Percentiles rank a stretch among this genome's conserved stretches.
Evolutionary conservation across 768 basidiomycete genomes (phyloP).

Genomic region (Tricholoma saponaceum): DNA sequence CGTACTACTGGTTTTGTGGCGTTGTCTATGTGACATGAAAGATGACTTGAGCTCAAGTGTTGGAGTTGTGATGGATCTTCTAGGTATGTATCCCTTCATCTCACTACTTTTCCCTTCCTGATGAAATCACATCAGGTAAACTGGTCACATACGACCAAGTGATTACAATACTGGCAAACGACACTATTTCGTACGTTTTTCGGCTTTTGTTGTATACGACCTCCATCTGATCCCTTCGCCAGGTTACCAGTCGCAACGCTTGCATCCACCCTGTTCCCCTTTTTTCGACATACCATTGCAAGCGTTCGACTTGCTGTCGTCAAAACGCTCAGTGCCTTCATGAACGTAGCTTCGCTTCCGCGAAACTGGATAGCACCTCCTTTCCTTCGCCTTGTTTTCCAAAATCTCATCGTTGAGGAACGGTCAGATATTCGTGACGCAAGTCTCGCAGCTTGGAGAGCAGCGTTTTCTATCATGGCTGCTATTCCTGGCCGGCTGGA

Average conservation of each 20-base stretch:
- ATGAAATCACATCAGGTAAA: constrained; percentile 52
- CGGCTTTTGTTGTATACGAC: background rate
- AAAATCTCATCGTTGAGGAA: constrained; percentile 92
- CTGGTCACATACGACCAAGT: constrained; percentile 77
- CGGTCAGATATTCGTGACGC: constrained; percentile 75
- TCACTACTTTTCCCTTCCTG: background rate
- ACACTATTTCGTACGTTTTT: constrained; percentile 63
- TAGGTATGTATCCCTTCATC: constrained; percentile 50
- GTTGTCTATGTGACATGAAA: constrained; percentile 86
- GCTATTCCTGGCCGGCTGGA: constrained; percentile 45
- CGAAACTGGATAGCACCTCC: constrained; percentile 76
- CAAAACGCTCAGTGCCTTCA: constrained; percentile 83
- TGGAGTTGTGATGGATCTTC: constrained; percentile 93
- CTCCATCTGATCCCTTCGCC: background rate
- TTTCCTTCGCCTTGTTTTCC: constrained; percentile 83
- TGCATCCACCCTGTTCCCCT: constrained; percentile 87
- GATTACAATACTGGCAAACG: constrained; percentile 68
- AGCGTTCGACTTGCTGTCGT: constrained; percentile 92
- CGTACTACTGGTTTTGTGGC: constrained; percentile 86
- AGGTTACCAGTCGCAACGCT: constrained; percentile 81
- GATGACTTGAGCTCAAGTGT: constrained; percentile 97
- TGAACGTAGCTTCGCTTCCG: constrained; percentile 69
- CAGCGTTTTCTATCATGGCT: constrained; percentile 57
- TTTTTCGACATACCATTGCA: constrained; percentile 95
- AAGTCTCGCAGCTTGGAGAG: constrained; percentile 71